Conservation (phyloP, 148 eudicot genomes). For the Arbutus unedo region DNA sequence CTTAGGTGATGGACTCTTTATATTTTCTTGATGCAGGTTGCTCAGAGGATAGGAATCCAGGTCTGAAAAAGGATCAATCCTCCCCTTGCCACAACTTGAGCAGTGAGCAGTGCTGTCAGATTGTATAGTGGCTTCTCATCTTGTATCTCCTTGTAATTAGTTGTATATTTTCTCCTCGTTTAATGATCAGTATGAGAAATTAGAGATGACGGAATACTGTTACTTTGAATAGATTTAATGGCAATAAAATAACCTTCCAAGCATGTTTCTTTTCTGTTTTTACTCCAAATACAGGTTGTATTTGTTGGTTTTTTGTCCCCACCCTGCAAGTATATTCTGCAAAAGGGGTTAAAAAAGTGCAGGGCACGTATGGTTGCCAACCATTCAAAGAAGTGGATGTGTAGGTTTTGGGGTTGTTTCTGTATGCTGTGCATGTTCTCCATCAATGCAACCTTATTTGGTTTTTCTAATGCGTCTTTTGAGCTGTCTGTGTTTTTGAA, state of each 20-base stretch:
- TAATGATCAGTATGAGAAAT: background rate
- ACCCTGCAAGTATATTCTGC: too few relatives aligned
- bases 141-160: background rate
- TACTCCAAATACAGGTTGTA: background rate
- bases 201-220: background rate
- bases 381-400: too few relatives aligned
- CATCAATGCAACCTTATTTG: too few relatives aligned
- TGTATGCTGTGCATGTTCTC: too few relatives aligned
- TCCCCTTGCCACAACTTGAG: background rate
- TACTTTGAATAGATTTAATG: background rate
- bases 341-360: too few relatives aligned
- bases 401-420: too few relatives aligned
- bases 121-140: constrained; percentile 11
- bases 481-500: too few relatives aligned
- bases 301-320: background rate
- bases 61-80: constrained; percentile 29
- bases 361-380: too few relatives aligned
- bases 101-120: background rate
- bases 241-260: background rate
- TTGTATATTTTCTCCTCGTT: background rate
- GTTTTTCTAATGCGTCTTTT: too few relatives aligned
- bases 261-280: background rate
- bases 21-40: constrained; percentile 51
- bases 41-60: constrained; percentile 75
- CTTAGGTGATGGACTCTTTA: background rate